Evolutionary conservation across 495 filamentous ascomycete species (phyloP).

Genomic region (Xylaria longipes): DNA sequence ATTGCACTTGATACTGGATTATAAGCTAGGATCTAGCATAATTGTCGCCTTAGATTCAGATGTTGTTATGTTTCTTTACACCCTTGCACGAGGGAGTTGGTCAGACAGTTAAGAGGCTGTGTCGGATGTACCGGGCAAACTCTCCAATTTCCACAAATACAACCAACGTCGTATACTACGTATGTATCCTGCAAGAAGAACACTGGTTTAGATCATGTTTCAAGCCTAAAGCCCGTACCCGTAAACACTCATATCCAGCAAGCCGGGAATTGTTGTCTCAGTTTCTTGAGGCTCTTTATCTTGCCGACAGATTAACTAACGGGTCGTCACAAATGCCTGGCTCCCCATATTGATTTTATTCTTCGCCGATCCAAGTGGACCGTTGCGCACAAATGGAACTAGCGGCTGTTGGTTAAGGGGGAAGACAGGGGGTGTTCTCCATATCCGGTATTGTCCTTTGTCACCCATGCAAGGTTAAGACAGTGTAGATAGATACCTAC

Average conservation of each 20-base stretch:
- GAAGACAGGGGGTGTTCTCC: constrained; percentile 11
- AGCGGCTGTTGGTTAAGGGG: constrained; percentile 20
- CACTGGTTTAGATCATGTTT: not conserved
- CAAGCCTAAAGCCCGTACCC: not conserved
- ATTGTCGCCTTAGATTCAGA: not conserved
- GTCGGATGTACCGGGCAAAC: not conserved
- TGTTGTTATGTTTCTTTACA: not conserved
- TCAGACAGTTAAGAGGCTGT: not conserved
- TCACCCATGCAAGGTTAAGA: constrained; percentile 2
- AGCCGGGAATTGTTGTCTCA: constrained; percentile 1
- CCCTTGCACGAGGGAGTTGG: not conserved
- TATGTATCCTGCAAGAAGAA: not conserved
- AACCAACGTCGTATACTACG: not conserved
- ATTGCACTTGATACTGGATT: not conserved
- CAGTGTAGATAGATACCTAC: not conserved
- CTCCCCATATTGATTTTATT: not conserved
- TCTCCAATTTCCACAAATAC: not conserved
- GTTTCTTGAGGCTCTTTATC: constrained; percentile 12
- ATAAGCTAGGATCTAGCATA: not conserved
- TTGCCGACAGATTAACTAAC: constrained; percentile 3
- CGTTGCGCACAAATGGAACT: not conserved
- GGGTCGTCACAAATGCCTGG: not conserved
- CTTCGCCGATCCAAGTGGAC: not conserved
- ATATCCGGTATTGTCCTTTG: constrained; percentile 14
- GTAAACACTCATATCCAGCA: not conserved